phyloP scores from a whole-genome alignment of 1,284 basidiomycete genomes.

The Sporisorium reilianum region DNA sequence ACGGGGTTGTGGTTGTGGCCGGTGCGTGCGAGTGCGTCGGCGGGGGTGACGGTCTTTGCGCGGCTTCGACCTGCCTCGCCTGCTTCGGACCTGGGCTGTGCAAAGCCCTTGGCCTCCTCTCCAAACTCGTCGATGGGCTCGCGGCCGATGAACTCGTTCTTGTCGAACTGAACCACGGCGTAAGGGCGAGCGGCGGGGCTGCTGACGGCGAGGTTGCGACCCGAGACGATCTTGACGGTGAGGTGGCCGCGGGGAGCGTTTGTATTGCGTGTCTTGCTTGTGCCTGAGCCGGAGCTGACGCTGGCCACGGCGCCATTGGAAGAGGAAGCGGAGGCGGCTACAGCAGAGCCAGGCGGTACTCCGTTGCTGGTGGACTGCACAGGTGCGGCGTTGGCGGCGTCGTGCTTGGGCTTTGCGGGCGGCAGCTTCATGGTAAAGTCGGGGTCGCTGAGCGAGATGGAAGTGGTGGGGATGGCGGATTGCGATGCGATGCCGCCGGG shows the following conservation, averaged over 20 bases:
- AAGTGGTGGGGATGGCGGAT: conserved; percentile 60
- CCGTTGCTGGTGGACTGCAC: conserved; percentile 7
- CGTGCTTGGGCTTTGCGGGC: conserved; percentile 53
- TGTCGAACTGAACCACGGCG: conserved; percentile 97
- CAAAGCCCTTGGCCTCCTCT: conserved; percentile 84
- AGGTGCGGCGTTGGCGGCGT: conserved; percentile 1
- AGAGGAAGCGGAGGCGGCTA: conserved; percentile 9
- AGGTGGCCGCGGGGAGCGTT: conserved; percentile 79
- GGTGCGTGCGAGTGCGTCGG: conserved; percentile 32
- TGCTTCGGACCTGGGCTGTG: conserved; percentile 75
- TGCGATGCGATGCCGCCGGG: conserved; percentile 62
- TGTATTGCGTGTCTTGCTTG: conserved; percentile 58
- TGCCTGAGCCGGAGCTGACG: conserved; percentile 11
- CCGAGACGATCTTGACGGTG: conserved; percentile 94
- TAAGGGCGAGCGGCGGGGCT: conserved; percentile 79
- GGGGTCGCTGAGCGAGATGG: conserved; percentile 55
- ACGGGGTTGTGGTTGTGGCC: conserved; percentile 83
- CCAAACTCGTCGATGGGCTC: conserved; percentile 87
- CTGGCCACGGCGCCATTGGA: conserved; percentile 11
- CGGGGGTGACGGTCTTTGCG: conserved; percentile 55
- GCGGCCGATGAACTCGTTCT: conserved; percentile 96
- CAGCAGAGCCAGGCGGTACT: conserved; percentile 11
- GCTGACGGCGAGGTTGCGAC: conserved; percentile 77
- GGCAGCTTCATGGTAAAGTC: conserved; percentile 68
- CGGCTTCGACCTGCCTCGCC: conserved; percentile 75